These are phyloP conservation scores for Kodamaea nitidulidarum DNA, from an alignment of 805 yeast genomes.

Conservation along the genomic window DNA sequence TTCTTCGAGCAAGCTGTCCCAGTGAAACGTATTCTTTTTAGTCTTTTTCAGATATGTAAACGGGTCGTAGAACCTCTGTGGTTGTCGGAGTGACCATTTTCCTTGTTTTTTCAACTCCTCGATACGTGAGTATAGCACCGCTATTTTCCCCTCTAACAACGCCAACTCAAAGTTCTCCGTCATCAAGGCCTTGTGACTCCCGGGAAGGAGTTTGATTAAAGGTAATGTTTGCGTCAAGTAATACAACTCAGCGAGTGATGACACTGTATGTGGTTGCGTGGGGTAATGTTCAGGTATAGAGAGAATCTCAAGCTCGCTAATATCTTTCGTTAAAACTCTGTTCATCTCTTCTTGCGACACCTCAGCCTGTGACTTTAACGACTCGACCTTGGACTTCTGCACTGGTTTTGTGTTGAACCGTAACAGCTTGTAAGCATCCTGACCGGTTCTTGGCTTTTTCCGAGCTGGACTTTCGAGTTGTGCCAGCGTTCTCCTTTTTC, in stretches of 20 bases:
- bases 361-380: slow-evolving; percentile 19
- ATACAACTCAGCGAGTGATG: slow-evolving; percentile 78
- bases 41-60: slow-evolving; percentile 26
- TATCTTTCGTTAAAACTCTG: slow-evolving; percentile 20
- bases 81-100: slow-evolving; percentile 90
- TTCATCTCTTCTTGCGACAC: slow-evolving; percentile 20
- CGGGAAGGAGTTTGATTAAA: slow-evolving; percentile 70
- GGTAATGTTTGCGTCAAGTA: slow-evolving; percentile 88
- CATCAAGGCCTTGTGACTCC: slow-evolving; percentile 80
- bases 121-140: slow-evolving; percentile 83
- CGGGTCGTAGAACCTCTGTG: slow-evolving; percentile 68
- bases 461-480: not conserved
- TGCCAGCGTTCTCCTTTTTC: slow-evolving; percentile 4
- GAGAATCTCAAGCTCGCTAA: slow-evolving; percentile 34
- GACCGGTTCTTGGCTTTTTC: not conserved
- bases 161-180: slow-evolving; percentile 85
- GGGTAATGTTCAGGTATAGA: slow-evolving; percentile 42
- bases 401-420: slow-evolving; percentile 1
- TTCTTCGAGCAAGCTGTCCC: slow-evolving; percentile 74
- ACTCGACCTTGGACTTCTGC: slow-evolving; percentile 10
- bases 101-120: slow-evolving; percentile 86
- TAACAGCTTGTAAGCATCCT: not conserved
- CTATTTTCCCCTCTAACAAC: slow-evolving; percentile 82
- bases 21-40: slow-evolving; percentile 47
- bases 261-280: slow-evolving; percentile 34